Evolutionary conservation across 169 alveolate genomes (phyloP).

Genomic region (Plasmodium cynomolgi): DNA sequence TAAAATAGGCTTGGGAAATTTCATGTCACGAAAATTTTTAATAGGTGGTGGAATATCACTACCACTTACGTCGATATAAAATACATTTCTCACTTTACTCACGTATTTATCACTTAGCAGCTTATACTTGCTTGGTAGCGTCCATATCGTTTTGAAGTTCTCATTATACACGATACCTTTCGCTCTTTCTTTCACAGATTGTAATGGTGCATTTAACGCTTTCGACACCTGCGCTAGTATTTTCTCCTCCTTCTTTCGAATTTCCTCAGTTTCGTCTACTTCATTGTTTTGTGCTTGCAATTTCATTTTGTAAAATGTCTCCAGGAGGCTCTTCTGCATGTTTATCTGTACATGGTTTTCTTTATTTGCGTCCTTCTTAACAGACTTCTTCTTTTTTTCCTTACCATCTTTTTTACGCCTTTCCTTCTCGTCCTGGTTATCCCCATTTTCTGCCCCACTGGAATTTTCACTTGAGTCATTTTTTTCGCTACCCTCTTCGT

Average conservation of each 20-base stretch:
- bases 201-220: slow-evolving; percentile 75
- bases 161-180: slow-evolving; percentile 78
- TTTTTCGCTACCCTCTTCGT: slow-evolving; percentile 17
- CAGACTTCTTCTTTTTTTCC: neutral
- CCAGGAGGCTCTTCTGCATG: slow-evolving; percentile 47
- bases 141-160: slow-evolving; percentile 78
- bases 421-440: neutral
- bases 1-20: slow-evolving; percentile 91
- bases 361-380: neutral
- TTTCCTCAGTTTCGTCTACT: slow-evolving; percentile 62
- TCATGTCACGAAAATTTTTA: slow-evolving; percentile 91
- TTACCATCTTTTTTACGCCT: slow-evolving; percentile 4
- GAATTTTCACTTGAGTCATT: slow-evolving; percentile 11
- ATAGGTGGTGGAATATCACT: slow-evolving; percentile 94
- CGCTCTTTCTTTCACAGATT: slow-evolving; percentile 82
- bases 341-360: slow-evolving; percentile 11
- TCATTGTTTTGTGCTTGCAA: slow-evolving; percentile 50
- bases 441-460: neutral
- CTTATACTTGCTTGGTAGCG: slow-evolving; percentile 81
- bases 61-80: slow-evolving; percentile 91
- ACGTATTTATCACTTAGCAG: slow-evolving; percentile 73
- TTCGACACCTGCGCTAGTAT: slow-evolving; percentile 72
- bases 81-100: slow-evolving; percentile 77
- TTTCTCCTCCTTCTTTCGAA: slow-evolving; percentile 66
- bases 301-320: slow-evolving; percentile 55